These are phyloP conservation scores for Sporopachydermia lactativora DNA, from an alignment of 805 yeast genomes.

Conservation along the genomic window DNA sequence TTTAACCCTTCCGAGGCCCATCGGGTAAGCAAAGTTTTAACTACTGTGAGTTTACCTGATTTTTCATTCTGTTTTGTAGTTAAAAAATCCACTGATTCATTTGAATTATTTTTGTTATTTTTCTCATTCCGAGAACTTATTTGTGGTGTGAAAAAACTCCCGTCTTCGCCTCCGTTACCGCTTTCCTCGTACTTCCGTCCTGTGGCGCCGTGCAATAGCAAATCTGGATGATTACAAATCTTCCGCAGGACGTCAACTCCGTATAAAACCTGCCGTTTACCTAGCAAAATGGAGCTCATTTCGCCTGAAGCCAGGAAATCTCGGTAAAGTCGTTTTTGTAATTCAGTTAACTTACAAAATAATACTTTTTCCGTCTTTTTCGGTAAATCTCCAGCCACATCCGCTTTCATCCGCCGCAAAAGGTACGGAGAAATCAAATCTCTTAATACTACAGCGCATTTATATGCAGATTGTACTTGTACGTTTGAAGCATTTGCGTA, in stretches of 20 bases:
- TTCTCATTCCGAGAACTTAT: too few species aligned
- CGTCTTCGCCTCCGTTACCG: constrained; percentile 28
- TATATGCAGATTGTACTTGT: constrained; percentile 92
- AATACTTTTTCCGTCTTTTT: constrained; percentile 88
- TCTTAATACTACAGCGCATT: constrained; percentile 83
- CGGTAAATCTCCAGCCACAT: constrained; percentile 91
- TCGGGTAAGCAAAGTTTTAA: constrained; percentile 52
- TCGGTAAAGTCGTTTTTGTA: constrained; percentile 61
- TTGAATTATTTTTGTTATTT: too few species aligned
- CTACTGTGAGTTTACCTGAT: constrained; percentile 88
- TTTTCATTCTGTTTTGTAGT: too few species aligned
- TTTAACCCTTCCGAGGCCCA: constrained; percentile 75
- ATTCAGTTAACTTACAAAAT: constrained; percentile 72
- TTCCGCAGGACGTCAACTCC: constrained; percentile 87
- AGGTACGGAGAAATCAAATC: constrained; percentile 85
- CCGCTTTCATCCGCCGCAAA: constrained; percentile 75
- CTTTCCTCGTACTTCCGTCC: constrained; percentile 18
- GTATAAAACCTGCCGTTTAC: constrained; percentile 67
- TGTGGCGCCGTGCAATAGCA: constrained; percentile 34
- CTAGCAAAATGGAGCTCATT: constrained; percentile 51
- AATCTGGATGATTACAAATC: constrained; percentile 93
- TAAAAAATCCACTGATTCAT: too few species aligned
- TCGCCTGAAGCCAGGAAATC: constrained; percentile 69
- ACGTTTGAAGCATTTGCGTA: constrained; percentile 94
- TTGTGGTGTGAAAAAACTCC: too few species aligned